These are phyloP conservation scores for Naumovozyma castellii DNA, from an alignment of 805 yeast genomes.

Conservation along the genomic window DNA sequence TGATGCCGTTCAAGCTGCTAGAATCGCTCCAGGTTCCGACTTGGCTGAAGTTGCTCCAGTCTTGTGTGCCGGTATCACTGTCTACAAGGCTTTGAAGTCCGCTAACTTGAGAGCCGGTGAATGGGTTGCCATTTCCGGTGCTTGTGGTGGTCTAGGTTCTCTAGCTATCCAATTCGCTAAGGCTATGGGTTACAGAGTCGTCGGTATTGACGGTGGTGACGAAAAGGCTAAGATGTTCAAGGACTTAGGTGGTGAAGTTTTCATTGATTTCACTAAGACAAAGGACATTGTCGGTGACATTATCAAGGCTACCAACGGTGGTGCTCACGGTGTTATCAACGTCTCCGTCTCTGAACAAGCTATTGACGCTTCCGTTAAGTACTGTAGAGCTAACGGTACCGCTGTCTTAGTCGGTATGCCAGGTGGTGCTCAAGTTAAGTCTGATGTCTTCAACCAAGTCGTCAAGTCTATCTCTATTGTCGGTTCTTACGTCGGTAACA, in stretches of 20 bases:
- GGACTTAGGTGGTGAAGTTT: constrained; percentile 54
- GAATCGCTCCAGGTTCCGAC: constrained; percentile 46
- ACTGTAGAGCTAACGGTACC: constrained; percentile 51
- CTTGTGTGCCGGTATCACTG: constrained; percentile 61
- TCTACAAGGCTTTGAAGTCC: constrained; percentile 57
- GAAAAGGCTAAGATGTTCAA: constrained; percentile 48
- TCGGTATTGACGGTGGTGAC: constrained; percentile 68
- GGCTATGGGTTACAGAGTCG: constrained; percentile 64
- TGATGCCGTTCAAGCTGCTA: constrained; percentile 55
- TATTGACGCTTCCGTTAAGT: constrained; percentile 40
- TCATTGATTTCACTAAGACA: constrained; percentile 43
- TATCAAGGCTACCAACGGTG: constrained; percentile 45
- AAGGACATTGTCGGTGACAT: constrained; percentile 43
- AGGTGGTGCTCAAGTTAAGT: constrained; percentile 39
- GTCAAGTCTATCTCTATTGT: constrained; percentile 39
- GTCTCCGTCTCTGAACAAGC: constrained; percentile 50
- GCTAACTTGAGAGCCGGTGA: constrained; percentile 53
- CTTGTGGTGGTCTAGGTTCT: constrained; percentile 75
- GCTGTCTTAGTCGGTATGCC: constrained; percentile 56
- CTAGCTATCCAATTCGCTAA: constrained; percentile 66
- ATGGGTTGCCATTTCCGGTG: constrained; percentile 71
- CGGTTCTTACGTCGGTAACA: constrained; percentile 45
- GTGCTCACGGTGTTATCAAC: constrained; percentile 63
- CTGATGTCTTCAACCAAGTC: constrained; percentile 41
- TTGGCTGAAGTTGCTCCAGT: constrained; percentile 51